phyloP scores from a whole-genome alignment of 257 asterid genomes.

The Catharanthus roseus region DNA sequence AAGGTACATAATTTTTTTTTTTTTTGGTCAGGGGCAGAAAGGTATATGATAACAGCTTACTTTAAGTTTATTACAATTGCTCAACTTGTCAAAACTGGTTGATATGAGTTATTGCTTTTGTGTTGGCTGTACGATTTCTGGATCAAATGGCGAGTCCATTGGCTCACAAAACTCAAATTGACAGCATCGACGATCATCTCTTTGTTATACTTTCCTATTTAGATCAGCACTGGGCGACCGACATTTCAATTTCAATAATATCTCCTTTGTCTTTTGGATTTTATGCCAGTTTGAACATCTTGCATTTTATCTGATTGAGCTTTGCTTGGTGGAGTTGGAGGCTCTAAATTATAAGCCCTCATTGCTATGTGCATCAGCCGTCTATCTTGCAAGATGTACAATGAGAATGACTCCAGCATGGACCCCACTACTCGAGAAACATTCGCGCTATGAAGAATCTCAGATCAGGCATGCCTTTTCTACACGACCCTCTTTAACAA shows the following conservation, averaged over 20 bases:
- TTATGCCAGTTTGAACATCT: conserved; percentile 68
- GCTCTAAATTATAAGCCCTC: conserved; percentile 90
- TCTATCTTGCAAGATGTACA: conserved; percentile 79
- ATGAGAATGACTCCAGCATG: conserved; percentile 61
- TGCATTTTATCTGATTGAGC: conserved; percentile 86
- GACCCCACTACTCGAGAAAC: conserved; percentile 69
- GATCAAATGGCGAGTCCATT: background rate
- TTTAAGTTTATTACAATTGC: no score
- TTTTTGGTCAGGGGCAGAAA: no score
- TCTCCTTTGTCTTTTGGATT: conserved; percentile 7
- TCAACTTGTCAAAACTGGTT: background rate
- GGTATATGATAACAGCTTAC: no score
- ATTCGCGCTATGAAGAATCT: conserved; percentile 60
- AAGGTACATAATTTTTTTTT: no score
- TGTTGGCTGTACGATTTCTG: conserved; percentile 1
- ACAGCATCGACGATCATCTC: background rate
- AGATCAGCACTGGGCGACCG: background rate
- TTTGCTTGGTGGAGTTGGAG: conserved; percentile 79
- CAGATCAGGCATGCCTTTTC: conserved; percentile 51
- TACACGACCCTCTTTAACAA: background rate
- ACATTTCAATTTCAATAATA: background rate
- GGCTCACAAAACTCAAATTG: background rate
- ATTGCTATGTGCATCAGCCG: conserved; percentile 84
- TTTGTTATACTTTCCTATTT: background rate
- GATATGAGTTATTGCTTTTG: background rate